Evolutionary conservation across 2,329 filamentous ascomycete species (phyloP), one percentile per base, ranked within the genome.

Genomic region (Penicillium glabrum): DNA sequence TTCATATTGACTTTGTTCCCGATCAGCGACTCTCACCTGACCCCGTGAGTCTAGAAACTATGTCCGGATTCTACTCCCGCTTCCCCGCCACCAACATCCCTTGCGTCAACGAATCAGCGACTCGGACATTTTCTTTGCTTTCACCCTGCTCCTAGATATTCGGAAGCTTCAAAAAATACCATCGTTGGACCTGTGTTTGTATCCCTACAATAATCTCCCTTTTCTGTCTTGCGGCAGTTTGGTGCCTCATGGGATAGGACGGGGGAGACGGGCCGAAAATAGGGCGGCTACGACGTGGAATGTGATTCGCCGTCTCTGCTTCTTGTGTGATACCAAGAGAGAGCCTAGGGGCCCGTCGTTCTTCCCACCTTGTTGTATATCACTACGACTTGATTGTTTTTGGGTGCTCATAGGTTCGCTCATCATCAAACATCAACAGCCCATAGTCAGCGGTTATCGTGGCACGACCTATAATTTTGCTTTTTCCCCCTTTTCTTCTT

Each of bases 21-120:
- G 57, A 61, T 58, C 51, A 29, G 45, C 24, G 43, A 56, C 47
- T 53, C 47, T 53, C 63, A 64, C 55, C 60, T 66, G 63, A 66
- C 56, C 51, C 46, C 19, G 13, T 54, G 46, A 58, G 50, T 60
- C 52, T 46, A 58, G 52, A 64, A 63, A 57, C 44, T 45, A 59
- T 60, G 57, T 37, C 46, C 51, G 57, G 58, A 55, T 61, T 56
- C 49, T 29, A 57, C 50, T 46, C 48, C 55, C 61, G 57, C 27
- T 24, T 57, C 57, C 59, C 57, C 56, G 51, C 53, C 56, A 56
- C 23, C 39, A 54, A 57, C 46, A 58, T 60, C 63, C 63, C 63
- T 64, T 65, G 61, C 57, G 41, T 58, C 26, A 44, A 56, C 56
- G 49, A 60, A 53, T 62, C 60, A 54, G 39, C 58, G 45, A 53